Conservation (phyloP, 2,329 filamentous ascomycete genomes). For the Aquanectria penicillioides region DNA sequence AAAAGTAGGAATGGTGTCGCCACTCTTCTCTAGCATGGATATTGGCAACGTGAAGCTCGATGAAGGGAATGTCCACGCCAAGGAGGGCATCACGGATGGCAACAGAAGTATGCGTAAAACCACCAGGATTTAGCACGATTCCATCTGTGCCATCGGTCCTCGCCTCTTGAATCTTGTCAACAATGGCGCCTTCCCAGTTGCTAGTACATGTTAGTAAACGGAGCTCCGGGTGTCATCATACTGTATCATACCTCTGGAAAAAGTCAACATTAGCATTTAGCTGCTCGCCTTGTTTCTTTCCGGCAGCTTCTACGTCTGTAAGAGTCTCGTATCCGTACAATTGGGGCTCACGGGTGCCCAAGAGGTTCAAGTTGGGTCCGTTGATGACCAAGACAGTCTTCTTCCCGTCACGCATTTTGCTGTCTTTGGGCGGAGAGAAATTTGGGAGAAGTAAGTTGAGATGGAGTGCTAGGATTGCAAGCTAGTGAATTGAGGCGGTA, state of each 20-base stretch:
- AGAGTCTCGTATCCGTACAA: background rate
- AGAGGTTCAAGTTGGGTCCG: constrained; percentile 2
- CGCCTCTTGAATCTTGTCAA: constrained; percentile 23
- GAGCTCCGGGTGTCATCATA: too few relatives aligned
- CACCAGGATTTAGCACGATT: constrained; percentile 24
- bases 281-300: background rate
- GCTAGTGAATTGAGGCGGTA: too few relatives aligned
- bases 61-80: constrained; percentile 21
- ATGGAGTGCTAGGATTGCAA: too few relatives aligned
- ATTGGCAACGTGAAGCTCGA: constrained; percentile 26
- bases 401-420: too few relatives aligned
- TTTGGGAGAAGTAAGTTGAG: too few relatives aligned
- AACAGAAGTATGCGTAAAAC: constrained; percentile 24
- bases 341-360: constrained; percentile 3
- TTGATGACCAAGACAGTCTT: too few relatives aligned
- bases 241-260: too few relatives aligned
- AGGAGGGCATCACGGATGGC: constrained; percentile 23
- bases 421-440: too few relatives aligned
- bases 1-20: constrained; percentile 25
- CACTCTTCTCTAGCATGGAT: constrained; percentile 21
- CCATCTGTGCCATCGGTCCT: constrained; percentile 17
- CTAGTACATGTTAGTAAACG: too few relatives aligned
- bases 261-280: too few relatives aligned
- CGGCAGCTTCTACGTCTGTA: background rate
- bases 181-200: constrained; percentile 20